These are phyloP conservation scores for Pseudopithomyces chartarum DNA, from an alignment of 2,329 filamentous ascomycete species.

Conservation along the genomic window DNA sequence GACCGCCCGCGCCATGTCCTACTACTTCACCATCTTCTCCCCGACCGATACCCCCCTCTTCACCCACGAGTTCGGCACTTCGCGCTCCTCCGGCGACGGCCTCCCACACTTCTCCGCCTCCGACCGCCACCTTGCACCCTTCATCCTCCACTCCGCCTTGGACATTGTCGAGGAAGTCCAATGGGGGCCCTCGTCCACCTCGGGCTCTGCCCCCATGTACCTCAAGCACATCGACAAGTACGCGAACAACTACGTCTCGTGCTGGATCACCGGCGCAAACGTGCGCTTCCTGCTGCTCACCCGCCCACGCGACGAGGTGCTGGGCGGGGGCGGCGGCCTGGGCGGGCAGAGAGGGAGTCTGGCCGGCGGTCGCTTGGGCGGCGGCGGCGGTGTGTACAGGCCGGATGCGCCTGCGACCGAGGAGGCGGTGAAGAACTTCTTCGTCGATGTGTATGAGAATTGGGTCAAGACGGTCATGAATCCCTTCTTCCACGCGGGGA, in stretches of 20 bases:
- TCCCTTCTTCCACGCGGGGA: constrained; percentile 88
- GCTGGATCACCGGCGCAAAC: constrained; percentile 91
- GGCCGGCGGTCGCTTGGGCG: constrained; percentile 35
- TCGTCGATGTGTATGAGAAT: constrained; percentile 92
- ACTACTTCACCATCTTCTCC: constrained; percentile 97
- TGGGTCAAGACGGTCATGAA: constrained; percentile 98
- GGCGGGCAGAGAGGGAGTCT: constrained; percentile 35
- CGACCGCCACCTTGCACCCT: constrained; percentile 93
- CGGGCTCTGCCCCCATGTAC: constrained; percentile 65
- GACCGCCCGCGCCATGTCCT: constrained; percentile 71
- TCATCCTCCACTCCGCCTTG: constrained; percentile 90
- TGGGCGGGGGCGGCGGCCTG: constrained; percentile 24
- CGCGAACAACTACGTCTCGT: constrained; percentile 93
- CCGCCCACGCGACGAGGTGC: constrained; percentile 63
- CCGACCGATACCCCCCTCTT: constrained; percentile 96
- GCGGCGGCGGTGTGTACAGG: constrained; percentile 65
- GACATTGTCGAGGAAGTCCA: constrained; percentile 97
- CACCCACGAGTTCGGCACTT: constrained; percentile 95
- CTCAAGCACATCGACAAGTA: constrained; percentile 97
- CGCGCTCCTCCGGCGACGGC: constrained; percentile 93
- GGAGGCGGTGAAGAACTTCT: constrained; percentile 94
- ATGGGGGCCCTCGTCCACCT: constrained; percentile 65
- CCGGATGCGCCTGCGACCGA: constrained; percentile 89
- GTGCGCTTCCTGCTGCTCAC: constrained; percentile 94
- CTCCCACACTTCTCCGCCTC: constrained; percentile 86